Base-by-base conservation (phyloP, 2,329 filamentous ascomycete species). In the Penicillium sp. region DNA sequence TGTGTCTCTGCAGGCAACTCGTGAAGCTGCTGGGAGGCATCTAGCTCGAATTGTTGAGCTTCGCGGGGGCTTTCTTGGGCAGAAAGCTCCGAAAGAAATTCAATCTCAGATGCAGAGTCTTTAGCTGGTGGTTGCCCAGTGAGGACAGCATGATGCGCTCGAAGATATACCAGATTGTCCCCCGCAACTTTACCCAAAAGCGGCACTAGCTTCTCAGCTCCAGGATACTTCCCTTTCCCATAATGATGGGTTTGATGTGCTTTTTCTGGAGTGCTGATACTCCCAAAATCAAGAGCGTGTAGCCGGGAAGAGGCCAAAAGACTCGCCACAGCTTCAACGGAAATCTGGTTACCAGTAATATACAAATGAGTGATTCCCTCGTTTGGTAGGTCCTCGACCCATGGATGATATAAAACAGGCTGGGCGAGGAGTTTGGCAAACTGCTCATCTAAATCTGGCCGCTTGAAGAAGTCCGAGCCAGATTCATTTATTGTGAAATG, bases 331-430 rank as follows among this genome's bases (percentile, higher is more conserved):
- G 81, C 82, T 64, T 84, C 81, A 0, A 82, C 76, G 1, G 81
- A 83, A 5, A 86, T 65, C 3, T 71, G 61, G 53, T 86, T 86
- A 7, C 77, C 76, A 3, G 82, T 76, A 13, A 86, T 76, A 61
- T 83, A 84, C 2, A 86, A 70, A 69, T 86, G 83, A 0, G 83
- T 85, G 35, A 85, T 77, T 2, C 84, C 84, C 9, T 74, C 70
- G 61, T 80, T 74, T 19, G 79, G 75, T 1, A 80, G 71, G 58
- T 83, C 78, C 60, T 85, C 82, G 27, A 85, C 78, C 35, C 80
- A 78, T 29, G 83, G 76, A 46, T 79, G 77, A 9, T 78, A 79
- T 14, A 81, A 76, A 39, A 83, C 79, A 1, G 75, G 74, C 19
- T 70, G 72, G 1, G 78, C 80, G 35, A 83, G 73, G 11, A 77